Conservation (phyloP, 148 eudicot species). For the Rhododendron molle region DNA sequence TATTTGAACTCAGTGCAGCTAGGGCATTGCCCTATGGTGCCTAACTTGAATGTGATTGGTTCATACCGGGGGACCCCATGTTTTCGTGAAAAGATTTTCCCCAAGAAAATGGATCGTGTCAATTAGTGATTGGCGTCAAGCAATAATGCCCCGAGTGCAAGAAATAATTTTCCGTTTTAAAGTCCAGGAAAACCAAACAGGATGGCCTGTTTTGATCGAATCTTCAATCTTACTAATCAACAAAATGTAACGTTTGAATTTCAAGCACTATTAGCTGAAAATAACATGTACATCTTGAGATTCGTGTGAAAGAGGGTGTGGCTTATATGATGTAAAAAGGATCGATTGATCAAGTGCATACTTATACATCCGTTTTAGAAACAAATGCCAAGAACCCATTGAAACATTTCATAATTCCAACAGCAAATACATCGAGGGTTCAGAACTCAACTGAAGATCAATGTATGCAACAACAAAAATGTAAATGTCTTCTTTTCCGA, state of each 20-base stretch:
- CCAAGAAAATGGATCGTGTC: not conserved
- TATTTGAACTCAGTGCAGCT: not conserved
- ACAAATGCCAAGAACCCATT: not conserved
- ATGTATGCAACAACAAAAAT: not conserved
- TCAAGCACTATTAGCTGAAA: not conserved
- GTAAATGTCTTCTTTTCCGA: not conserved
- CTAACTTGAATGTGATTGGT: not conserved
- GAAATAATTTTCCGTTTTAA: not conserved
- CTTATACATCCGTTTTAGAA: not conserved
- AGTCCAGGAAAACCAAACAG: not conserved
- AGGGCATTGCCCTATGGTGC: not conserved
- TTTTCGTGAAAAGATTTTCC: not conserved
- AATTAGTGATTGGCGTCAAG: not conserved
- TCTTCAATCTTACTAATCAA: not conserved
- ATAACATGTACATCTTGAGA: not conserved
- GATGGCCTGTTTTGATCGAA: not conserved
- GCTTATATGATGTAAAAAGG: not conserved
- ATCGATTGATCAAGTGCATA: not conserved
- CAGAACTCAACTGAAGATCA: not conserved
- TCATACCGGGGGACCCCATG: not conserved
- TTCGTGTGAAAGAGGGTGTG: not conserved
- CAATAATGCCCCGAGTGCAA: not conserved
- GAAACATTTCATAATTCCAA: not conserved
- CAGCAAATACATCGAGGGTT: not conserved
- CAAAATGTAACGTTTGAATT: not conserved